These are phyloP conservation scores for Tricholoma furcatifolium DNA, from an alignment of 768 basidiomycete genomes.

Conservation along the genomic window DNA sequence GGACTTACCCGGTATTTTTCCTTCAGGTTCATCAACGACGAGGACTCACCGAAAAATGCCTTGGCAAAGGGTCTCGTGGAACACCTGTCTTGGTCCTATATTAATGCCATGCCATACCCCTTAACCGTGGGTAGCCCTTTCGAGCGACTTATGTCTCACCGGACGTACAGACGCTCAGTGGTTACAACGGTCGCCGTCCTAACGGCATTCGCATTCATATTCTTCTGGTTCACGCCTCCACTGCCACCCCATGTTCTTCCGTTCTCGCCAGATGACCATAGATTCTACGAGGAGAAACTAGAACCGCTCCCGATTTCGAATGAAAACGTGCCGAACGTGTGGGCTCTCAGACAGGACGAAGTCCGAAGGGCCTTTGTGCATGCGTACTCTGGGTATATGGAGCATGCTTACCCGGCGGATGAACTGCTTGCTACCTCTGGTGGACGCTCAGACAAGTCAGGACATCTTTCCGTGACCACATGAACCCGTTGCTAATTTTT, in stretches of 20 bases:
- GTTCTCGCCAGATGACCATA: background rate
- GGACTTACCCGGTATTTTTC: no score
- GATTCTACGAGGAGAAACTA: background rate
- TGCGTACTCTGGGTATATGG: conserved; percentile 53
- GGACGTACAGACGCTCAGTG: background rate
- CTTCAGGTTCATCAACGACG: no score
- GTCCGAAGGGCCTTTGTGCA: conserved; percentile 56
- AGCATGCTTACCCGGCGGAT: conserved; percentile 49
- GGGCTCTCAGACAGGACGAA: conserved; percentile 41
- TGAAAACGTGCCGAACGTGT: conserved; percentile 17
- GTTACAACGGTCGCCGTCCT: background rate
- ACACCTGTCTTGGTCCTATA: no score
- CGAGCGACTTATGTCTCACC: background rate
- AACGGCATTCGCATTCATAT: background rate
- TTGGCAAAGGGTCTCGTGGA: no score
- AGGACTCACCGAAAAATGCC: no score
- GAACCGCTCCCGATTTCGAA: background rate
- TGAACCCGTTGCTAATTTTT: background rate
- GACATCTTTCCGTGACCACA: background rate
- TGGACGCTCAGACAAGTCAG: conserved; percentile 48
- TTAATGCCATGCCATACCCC: background rate
- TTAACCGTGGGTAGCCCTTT: background rate
- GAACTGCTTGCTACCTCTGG: conserved; percentile 50
- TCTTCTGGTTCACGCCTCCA: conserved; percentile 1
- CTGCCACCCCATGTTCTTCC: background rate